Evolutionary conservation across 176 grass and related monocot genomes (phyloP), one percentile per base, ranked within the genome.

Genomic region (Elaeis guineensis): DNA sequence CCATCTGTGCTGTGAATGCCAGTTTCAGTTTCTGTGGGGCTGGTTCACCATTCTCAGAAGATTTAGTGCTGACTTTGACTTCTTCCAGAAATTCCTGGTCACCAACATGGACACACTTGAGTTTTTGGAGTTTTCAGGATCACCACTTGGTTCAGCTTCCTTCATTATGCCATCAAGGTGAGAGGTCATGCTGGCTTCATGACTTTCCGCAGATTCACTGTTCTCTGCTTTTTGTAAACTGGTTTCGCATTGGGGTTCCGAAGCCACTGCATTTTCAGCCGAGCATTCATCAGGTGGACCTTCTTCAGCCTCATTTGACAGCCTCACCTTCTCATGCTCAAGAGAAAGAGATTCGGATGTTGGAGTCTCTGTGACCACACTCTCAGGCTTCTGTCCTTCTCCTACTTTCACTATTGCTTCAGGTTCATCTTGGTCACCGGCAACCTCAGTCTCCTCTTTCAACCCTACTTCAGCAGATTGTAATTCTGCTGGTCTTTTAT

Each of bases 71-170:
- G 53, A 52, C 9, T 39, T 68, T 19, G 16, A 44, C 23, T 32
- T 55, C 70, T 29, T 9, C 20, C 15, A 21, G 5, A 8, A 52
- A 21, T 52, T 55, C 51, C 28, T 19, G 25, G 11, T 54, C 26
- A 15, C 4, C 7, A 19, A 35, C 25, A 63, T 23, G 3, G 23
- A 19, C 25, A 62, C 50, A n/a, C 22, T 19, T 21, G 59, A 55
- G 70, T 24, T 72, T 11, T 50, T 16, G 51, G 26, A 51, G 39
- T 16, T 25, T 71, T 71, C 39, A 19, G 25, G 48, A 58, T 64
- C 51, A 80, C 17, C 21, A 53, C 76, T 69, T 24, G 52, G 22
- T 67, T 65, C 73, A 66, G 69, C 54, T 16, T 81, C 69, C 52
- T 49, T 21, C 25, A 21, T 5, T 58, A 62, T 63, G 35, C 8